These are phyloP conservation scores for Alliaria petiolata DNA, from an alignment of 345 rosid genomes.

Conservation along the genomic window DNA sequence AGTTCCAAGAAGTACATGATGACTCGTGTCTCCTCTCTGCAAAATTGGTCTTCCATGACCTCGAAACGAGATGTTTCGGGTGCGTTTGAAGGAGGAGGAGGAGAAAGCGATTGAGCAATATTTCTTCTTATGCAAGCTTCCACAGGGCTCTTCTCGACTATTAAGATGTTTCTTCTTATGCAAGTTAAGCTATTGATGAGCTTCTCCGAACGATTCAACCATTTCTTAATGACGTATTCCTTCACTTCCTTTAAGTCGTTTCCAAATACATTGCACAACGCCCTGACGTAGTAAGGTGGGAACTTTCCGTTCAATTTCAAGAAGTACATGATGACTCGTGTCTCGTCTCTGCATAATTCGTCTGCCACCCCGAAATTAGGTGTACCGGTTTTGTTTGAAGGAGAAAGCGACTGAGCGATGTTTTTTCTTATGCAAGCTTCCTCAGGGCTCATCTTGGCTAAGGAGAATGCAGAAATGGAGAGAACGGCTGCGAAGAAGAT, in stretches of 20 bases:
- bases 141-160: no score
- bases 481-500: no score
- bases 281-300: slow-evolving; percentile 9
- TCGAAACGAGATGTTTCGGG: no score
- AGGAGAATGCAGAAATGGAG: no score
- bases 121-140: no score
- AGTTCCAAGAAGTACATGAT: not conserved
- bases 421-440: no score
- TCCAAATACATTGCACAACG: slow-evolving; percentile 18
- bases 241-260: not conserved
- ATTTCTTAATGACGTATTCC: not conserved
- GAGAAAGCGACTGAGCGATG: no score
- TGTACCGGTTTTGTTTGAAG: no score
- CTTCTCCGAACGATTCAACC: not conserved
- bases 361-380: not conserved
- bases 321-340: not conserved
- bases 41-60: not conserved
- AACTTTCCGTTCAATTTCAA: not conserved
- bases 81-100: no score
- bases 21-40: not conserved
- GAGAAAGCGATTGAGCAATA: no score
- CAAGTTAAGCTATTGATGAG: not conserved
- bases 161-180: no score
- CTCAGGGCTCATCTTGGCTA: no score
- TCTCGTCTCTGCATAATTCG: not conserved